A percentile compares a stretch with the other conserved stretches of the same genome.
Evolutionary conservation across 768 basidiomycete species (phyloP).

Genomic region (Boletus subparvulus): DNA sequence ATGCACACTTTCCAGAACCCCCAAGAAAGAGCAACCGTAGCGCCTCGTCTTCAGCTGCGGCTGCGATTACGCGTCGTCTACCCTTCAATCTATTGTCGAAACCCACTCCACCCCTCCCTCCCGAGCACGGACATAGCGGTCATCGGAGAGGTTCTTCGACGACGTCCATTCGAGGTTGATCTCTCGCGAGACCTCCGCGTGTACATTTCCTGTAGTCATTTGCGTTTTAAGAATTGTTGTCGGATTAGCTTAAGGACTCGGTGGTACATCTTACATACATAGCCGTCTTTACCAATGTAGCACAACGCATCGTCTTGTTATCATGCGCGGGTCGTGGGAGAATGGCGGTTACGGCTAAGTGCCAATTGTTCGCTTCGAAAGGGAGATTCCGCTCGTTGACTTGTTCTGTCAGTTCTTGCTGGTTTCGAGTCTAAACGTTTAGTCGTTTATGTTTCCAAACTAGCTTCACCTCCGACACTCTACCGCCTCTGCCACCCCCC

Average conservation of each 20-base stretch:
- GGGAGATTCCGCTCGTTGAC: slow-evolving; percentile 1
- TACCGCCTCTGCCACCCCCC: not conserved
- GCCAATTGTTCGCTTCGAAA: slow-evolving; percentile 14
- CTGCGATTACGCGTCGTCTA: slow-evolving; percentile 53
- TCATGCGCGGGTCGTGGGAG: slow-evolving; percentile 12
- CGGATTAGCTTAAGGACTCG: slow-evolving; percentile 27
- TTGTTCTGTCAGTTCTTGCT: not conserved
- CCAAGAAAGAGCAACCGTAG: slow-evolving; percentile 45
- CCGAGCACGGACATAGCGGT: slow-evolving; percentile 26
- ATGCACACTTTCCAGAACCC: slow-evolving; percentile 71
- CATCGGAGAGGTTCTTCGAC: slow-evolving; percentile 47
- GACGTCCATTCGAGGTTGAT: slow-evolving; percentile 35
- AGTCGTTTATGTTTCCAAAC: slow-evolving; percentile 14
- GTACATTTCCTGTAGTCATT: slow-evolving; percentile 12
- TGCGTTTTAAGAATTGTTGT: slow-evolving; percentile 20
- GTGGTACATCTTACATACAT: slow-evolving; percentile 3
- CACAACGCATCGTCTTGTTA: slow-evolving; percentile 4
- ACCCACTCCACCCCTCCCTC: slow-evolving; percentile 35
- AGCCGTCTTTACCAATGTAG: slow-evolving; percentile 16
- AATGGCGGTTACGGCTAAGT: slow-evolving; percentile 22
- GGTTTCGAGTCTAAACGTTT: not conserved
- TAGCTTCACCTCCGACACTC: not conserved
- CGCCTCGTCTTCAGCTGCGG: slow-evolving; percentile 46
- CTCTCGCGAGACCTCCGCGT: not conserved
- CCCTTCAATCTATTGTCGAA: slow-evolving; percentile 70